phyloP scores from a whole-genome alignment of 2,329 filamentous ascomycete species.

The Aureobasidium sp. region DNA sequence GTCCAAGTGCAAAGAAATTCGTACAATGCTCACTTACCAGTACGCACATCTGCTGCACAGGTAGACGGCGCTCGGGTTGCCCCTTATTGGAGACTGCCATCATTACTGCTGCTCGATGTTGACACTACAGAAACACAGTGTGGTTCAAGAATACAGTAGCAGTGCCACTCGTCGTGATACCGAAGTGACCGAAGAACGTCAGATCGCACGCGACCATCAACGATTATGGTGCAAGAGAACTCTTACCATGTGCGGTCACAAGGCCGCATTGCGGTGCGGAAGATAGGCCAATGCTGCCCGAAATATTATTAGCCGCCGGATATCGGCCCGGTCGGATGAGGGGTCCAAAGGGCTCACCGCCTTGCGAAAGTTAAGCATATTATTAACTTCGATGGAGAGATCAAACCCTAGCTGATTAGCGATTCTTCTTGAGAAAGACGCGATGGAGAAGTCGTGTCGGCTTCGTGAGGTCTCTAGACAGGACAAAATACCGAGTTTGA shows the following conservation, averaged over 20 bases:
- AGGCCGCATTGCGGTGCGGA: not conserved
- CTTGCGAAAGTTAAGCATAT: not conserved
- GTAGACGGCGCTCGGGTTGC: conserved; percentile 51
- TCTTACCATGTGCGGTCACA: not conserved
- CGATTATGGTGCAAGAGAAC: not conserved
- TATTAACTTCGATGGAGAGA: not conserved
- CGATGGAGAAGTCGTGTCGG: not conserved
- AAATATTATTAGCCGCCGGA: conserved; percentile 1
- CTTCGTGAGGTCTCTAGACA: not conserved
- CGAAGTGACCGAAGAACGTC: not conserved
- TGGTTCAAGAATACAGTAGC: not conserved
- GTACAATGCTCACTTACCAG: conserved; percentile 51
- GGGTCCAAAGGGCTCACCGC: not conserved
- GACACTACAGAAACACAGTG: not conserved
- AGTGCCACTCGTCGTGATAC: not conserved
- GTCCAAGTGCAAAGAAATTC: conserved; percentile 26
- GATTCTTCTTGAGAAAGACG: not conserved
- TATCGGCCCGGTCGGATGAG: conserved; percentile 1
- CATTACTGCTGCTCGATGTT: not conserved
- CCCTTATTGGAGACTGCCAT: not conserved
- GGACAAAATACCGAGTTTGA: not conserved
- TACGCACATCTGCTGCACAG: conserved; percentile 68
- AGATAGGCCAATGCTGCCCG: conserved; percentile 12
- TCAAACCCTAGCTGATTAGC: no score
- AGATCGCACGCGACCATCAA: not conserved